Evolutionary conservation across 768 basidiomycete genomes (phyloP).

Genomic region (Leucocoprinus leucothites): DNA sequence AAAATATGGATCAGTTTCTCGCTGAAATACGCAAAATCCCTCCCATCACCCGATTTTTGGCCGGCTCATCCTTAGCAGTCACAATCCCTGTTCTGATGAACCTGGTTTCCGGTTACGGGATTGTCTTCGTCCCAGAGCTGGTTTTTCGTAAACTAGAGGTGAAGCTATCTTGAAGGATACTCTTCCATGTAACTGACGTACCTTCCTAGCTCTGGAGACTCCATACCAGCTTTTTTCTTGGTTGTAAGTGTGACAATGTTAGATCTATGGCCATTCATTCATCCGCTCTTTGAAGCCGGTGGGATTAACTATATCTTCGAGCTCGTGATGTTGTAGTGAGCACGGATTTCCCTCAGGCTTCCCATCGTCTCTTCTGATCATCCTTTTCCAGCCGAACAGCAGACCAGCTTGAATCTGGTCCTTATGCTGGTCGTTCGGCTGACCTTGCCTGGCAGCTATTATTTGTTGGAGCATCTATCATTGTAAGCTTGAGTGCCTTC

Average conservation of each 20-base stretch:
- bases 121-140: constrained; percentile 49
- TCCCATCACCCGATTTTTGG: constrained; percentile 73
- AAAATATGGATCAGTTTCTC: constrained; percentile 42
- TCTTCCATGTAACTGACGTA: not conserved
- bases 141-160: constrained; percentile 56
- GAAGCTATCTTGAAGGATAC: constrained; percentile 5
- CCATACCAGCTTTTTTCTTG: constrained; percentile 72
- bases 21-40: constrained; percentile 79
- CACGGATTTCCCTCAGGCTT: constrained; percentile 5
- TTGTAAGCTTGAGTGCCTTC: constrained; percentile 43
- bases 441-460: constrained; percentile 78
- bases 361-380: not conserved
- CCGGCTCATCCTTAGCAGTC: constrained; percentile 56
- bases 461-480: constrained; percentile 49
- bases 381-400: constrained; percentile 51
- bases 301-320: constrained; percentile 41
- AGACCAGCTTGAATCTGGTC: constrained; percentile 58
- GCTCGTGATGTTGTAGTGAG: constrained; percentile 68
- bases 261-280: not conserved
- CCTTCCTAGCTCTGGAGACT: constrained; percentile 63
- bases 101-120: constrained; percentile 46
- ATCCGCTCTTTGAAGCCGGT: not conserved
- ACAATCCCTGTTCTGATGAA: constrained; percentile 56
- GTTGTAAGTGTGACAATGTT: constrained; percentile 24
- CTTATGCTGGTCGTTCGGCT: constrained; percentile 58